Conservation (phyloP, 75 land plant genomes). For the Larix kaempferi region DNA sequence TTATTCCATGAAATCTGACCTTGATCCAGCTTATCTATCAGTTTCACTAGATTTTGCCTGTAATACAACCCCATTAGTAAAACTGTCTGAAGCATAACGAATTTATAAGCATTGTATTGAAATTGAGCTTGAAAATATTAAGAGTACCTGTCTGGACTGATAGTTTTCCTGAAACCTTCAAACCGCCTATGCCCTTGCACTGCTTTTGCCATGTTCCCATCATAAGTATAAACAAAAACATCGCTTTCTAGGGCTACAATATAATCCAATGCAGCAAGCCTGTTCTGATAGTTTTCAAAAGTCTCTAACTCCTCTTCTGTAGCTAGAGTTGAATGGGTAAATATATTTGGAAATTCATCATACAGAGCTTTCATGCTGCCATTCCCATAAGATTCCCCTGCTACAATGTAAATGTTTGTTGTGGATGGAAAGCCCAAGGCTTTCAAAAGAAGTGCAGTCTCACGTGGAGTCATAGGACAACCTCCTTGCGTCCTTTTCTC, state of each 20-base stretch:
- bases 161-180: conserved; percentile 79
- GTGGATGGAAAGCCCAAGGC: conserved; percentile 76
- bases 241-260: conserved; percentile 79
- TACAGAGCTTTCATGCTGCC: conserved; percentile 64
- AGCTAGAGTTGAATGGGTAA: conserved; percentile 72
- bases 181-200: conserved; percentile 96
- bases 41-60: conserved; percentile 75
- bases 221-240: conserved; percentile 81
- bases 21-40: conserved; percentile 66
- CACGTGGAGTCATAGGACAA: conserved; percentile 93
- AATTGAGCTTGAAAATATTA: not conserved
- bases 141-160: conserved; percentile 86
- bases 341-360: conserved; percentile 71
- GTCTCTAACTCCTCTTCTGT: conserved; percentile 62
- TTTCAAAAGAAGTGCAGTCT: conserved; percentile 76
- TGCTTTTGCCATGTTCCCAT: conserved; percentile 94
- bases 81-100: not conserved
- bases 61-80: not conserved
- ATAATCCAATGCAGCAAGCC: conserved; percentile 77
- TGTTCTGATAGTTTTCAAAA: conserved; percentile 65
- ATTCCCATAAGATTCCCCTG: conserved; percentile 87
- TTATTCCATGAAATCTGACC: conserved; percentile 67
- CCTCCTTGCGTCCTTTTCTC: conserved; percentile 84
- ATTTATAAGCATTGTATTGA: not conserved
- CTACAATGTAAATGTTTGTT: conserved; percentile 86